These are phyloP conservation scores for Fusarium sp. DNA, from an alignment of 2,329 filamentous ascomycete genomes.

Conservation along the genomic window DNA sequence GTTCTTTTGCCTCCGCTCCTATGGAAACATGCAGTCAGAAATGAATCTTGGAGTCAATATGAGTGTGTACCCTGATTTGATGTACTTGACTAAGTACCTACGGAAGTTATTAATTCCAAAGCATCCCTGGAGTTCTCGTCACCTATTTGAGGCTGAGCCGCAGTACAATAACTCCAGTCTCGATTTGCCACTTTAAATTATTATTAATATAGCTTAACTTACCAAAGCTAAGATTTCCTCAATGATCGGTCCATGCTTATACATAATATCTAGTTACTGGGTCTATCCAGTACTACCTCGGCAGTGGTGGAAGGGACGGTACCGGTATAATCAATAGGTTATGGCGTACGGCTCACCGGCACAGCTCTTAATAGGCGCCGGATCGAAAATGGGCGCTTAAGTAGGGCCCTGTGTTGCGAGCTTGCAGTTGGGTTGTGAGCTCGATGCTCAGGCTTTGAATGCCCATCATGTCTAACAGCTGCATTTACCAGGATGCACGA, in stretches of 20 bases:
- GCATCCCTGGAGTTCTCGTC: background rate
- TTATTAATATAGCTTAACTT: too few relatives aligned
- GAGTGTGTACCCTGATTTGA: slow-evolving; percentile 11
- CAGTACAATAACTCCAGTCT: slow-evolving; percentile 8
- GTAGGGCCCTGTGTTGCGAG: slow-evolving; percentile 16
- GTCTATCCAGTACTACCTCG: slow-evolving; percentile 8
- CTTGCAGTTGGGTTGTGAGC: slow-evolving; percentile 13
- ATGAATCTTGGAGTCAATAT: slow-evolving; percentile 3
- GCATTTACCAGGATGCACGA: slow-evolving; percentile 13
- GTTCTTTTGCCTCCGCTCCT: slow-evolving; percentile 27
- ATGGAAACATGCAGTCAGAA: background rate
- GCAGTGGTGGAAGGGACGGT: slow-evolving; percentile 14
- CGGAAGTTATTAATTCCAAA: slow-evolving; percentile 5
- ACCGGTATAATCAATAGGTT: background rate
- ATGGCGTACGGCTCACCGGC: slow-evolving; percentile 36
- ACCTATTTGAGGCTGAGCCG: slow-evolving; percentile 17
- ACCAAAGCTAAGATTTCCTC: slow-evolving; percentile 32
- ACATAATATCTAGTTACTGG: background rate
- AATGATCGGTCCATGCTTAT: slow-evolving; percentile 33
- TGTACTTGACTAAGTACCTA: background rate
- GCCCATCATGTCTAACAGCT: slow-evolving; percentile 4
- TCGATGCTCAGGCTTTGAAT: slow-evolving; percentile 9
- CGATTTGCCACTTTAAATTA: slow-evolving; percentile 18
- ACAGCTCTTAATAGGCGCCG: slow-evolving; percentile 26
- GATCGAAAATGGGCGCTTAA: slow-evolving; percentile 34